Evolutionary conservation across 768 basidiomycete genomes (phyloP).

Genomic region (Lentinula lateritia): DNA sequence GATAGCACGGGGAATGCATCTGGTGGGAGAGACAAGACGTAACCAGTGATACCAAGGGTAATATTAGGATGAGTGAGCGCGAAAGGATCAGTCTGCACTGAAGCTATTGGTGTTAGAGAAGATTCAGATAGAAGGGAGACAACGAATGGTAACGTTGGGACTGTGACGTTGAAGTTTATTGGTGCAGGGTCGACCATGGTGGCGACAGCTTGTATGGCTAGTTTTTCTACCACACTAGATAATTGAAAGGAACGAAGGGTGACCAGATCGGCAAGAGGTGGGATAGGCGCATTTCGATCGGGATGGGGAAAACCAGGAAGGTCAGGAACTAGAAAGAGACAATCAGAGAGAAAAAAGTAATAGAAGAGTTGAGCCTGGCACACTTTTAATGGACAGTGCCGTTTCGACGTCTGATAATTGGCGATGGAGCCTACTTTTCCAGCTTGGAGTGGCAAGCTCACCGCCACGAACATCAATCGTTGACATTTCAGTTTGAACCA

Average conservation of each 20-base stretch:
- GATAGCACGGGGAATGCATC: conserved; percentile 43
- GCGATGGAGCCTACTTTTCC: conserved; percentile 39
- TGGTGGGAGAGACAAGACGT: conserved; percentile 45
- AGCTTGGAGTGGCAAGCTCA: conserved; percentile 30
- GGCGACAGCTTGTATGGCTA: conserved; percentile 47
- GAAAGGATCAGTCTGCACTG: conserved; percentile 51
- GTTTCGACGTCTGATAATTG: conserved; percentile 40
- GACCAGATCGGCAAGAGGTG: conserved; percentile 52
- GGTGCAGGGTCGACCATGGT: conserved; percentile 57
- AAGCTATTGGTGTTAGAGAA: conserved; percentile 40
- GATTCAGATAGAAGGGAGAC: conserved; percentile 34
- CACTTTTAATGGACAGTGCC: conserved; percentile 42
- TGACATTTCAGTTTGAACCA: conserved; percentile 36
- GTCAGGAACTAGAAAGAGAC: conserved; percentile 43
- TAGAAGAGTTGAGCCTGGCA: conserved; percentile 25
- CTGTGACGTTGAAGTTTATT: conserved; percentile 37
- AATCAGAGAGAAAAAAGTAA: background rate
- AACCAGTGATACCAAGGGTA: conserved; percentile 51
- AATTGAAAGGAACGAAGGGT: conserved; percentile 52
- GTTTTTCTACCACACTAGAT: conserved; percentile 20
- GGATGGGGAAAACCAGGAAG: conserved; percentile 64
- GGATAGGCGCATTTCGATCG: conserved; percentile 44
- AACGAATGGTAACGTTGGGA: conserved; percentile 58
- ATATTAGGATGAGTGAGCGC: conserved; percentile 63
- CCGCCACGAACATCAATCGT: conserved; percentile 50